phyloP scores from a whole-genome alignment of 2,329 filamentous ascomycete genomes.

The Diaporthe australafricana region DNA sequence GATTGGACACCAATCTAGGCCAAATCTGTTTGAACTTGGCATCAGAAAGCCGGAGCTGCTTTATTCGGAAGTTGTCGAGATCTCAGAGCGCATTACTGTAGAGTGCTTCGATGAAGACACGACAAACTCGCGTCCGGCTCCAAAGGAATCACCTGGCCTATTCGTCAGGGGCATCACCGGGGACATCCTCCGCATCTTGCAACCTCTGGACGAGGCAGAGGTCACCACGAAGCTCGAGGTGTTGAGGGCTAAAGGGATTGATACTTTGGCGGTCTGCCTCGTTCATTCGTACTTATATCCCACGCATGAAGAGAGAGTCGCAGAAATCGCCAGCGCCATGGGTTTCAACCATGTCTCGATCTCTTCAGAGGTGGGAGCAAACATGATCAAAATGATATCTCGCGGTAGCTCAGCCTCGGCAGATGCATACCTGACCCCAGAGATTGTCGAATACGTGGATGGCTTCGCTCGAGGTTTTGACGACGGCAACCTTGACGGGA shows the following conservation, averaged over 20 bases:
- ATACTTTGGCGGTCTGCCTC: slow-evolving; percentile 64
- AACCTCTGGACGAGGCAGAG: slow-evolving; percentile 56
- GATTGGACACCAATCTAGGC: slow-evolving; percentile 79
- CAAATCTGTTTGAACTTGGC: slow-evolving; percentile 78
- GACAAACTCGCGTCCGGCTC: slow-evolving; percentile 48
- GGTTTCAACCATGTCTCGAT: slow-evolving; percentile 77
- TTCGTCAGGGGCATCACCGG: slow-evolving; percentile 56
- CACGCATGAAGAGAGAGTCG: slow-evolving; percentile 72
- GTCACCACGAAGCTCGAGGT: slow-evolving; percentile 45
- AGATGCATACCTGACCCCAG: slow-evolving; percentile 78
- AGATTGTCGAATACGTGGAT: slow-evolving; percentile 76
- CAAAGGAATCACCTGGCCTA: slow-evolving; percentile 65
- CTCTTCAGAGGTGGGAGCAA: slow-evolving; percentile 75
- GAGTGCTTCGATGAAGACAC: slow-evolving; percentile 71
- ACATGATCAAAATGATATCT: slow-evolving; percentile 76
- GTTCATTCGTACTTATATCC: slow-evolving; percentile 79
- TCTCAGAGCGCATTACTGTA: slow-evolving; percentile 78
- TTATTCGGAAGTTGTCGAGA: slow-evolving; percentile 77
- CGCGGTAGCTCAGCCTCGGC: slow-evolving; percentile 76
- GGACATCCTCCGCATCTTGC: slow-evolving; percentile 73
- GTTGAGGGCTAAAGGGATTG: slow-evolving; percentile 66
- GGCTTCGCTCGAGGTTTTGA: slow-evolving; percentile 74
- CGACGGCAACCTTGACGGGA: slow-evolving; percentile 62
- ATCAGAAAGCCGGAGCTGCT: slow-evolving; percentile 73
- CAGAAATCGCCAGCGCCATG: slow-evolving; percentile 63